Base-by-base conservation (phyloP, 169 alveolate genomes). In the Eimeria falciformis region DNA sequence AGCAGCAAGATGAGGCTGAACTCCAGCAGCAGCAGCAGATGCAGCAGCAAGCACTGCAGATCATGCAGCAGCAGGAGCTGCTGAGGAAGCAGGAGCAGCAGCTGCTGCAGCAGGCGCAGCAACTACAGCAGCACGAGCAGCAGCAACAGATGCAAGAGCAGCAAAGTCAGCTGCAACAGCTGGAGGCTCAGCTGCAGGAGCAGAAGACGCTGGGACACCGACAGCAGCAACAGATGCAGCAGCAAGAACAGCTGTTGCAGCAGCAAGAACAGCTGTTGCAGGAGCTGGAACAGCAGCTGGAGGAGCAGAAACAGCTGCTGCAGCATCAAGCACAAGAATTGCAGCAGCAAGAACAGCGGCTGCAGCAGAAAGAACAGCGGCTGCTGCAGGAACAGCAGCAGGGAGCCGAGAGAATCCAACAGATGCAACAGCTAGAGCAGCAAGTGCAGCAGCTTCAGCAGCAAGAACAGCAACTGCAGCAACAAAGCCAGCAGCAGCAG, bases 311-410 rank as follows among this genome's bases (percentile, higher is more conserved):
- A 68, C 86, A n/a, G 69, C 86, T 46, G 47, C 47, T 77, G 69
- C 86, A 77, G 68, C 86, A 77, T 65, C 86, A 77, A 33, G 86
- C 45, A 33, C 69, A 23, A 21, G 69, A 77, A 25, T 68, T 77
- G 69, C 86, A 77, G 86, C 86, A 77, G 45, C 69, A 77, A 14
- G 86, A 45, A 14, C 86, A 47, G 69, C 62, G 47, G 69, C 86
- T 77, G 68, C 86, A 33, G 65, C 86, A 77, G 47, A 46, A 53
- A 5, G 86, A 45, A 14, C 5, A 25, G 11, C 62, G 23, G 0
- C 21, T 46, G 46, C 86, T 46, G 47, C 86, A 77, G 86, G 69
- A 77, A 47, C 69, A 47, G 69, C 69, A 46, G 37, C 69, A 46
- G 65, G 23, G 65, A n/a, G n/a, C 40, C 0, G 66, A 75, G 85